Evolutionary conservation across 2,329 filamentous ascomycete species (phyloP).

Genomic region (Beauveria caledonica): DNA sequence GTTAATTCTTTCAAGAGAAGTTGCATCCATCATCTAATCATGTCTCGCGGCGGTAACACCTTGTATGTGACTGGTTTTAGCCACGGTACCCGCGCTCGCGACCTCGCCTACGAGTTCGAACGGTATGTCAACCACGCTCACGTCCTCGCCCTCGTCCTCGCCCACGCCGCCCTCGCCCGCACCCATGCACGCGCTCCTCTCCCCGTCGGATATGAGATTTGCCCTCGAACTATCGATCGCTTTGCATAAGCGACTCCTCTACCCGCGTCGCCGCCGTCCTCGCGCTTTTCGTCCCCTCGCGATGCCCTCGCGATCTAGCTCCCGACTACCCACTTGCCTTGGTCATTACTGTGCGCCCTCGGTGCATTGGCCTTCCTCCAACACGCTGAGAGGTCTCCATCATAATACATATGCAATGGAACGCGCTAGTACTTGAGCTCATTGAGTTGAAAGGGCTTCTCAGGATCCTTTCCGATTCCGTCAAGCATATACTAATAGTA

Average conservation of each 20-base stretch:
- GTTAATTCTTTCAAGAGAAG: conserved; percentile 1
- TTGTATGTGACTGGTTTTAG: conserved; percentile 99
- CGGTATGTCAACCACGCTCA: conserved; percentile 72
- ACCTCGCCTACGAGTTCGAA: conserved; percentile 99
- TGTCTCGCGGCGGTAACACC: conserved; percentile 90
- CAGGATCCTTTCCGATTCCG: background rate
- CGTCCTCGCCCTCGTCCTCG: conserved; percentile 29
- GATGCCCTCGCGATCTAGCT: conserved; percentile 1
- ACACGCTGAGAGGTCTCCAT: background rate
- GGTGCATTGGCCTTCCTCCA: background rate
- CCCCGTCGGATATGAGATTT: conserved; percentile 18
- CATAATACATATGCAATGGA: conserved; percentile 3
- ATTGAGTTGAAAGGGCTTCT: conserved; percentile 5
- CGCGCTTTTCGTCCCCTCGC: background rate
- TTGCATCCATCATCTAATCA: conserved; percentile 33
- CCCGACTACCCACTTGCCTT: background rate
- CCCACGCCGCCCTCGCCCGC: conserved; percentile 39
- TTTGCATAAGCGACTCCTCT: conserved; percentile 27
- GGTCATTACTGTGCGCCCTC: background rate
- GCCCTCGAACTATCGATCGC: conserved; percentile 25
- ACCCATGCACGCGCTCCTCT: conserved; percentile 19
- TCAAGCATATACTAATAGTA: conserved; percentile 39
- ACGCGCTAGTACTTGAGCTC: conserved; percentile 2
- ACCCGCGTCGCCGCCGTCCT: conserved; percentile 13
- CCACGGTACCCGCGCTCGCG: conserved; percentile 95